phyloP scores from a whole-genome alignment of 352 stramenopile species.

The Globisporangium cylindrosporum region DNA sequence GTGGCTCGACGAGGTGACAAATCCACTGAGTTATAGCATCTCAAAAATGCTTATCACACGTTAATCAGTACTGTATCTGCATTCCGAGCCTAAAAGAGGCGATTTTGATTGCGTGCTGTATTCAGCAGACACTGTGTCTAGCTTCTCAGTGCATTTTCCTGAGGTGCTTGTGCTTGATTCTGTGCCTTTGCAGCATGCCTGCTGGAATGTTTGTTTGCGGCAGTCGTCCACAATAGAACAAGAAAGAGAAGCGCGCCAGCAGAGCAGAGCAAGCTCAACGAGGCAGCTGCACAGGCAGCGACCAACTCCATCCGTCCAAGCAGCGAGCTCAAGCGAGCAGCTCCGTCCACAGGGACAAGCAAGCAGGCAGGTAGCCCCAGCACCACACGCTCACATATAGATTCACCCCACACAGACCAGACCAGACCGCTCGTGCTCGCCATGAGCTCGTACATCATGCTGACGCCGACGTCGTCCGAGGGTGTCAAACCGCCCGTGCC shows the following conservation, averaged over 20 bases:
- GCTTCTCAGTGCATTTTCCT: not conserved
- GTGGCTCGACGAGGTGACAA: not conserved
- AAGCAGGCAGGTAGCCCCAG: not conserved
- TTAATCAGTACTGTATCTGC: not conserved
- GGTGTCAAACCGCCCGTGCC: constrained; percentile 21
- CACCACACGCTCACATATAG: not conserved
- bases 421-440: not conserved
- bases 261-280: not conserved
- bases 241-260: constrained; percentile 3
- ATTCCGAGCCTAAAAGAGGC: not conserved
- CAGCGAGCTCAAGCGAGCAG: not conserved
- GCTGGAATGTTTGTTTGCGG: constrained; percentile 8
- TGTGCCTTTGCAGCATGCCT: not conserved
- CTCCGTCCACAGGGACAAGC: not conserved
- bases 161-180: not conserved
- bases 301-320: not conserved
- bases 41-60: not conserved
- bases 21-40: not conserved
- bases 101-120: not conserved
- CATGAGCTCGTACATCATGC: constrained; percentile 44
- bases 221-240: constrained; percentile 3
- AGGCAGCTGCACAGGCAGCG: not conserved
- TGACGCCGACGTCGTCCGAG: constrained; percentile 41
- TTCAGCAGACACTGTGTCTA: not conserved
- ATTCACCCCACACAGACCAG: not conserved